A percentile compares a stretch with the other conserved stretches of the same genome.
Evolutionary conservation across 225 moss, liverwort and hornwort genomes (phyloP).

Genomic region (Anthoceros angustus): DNA sequence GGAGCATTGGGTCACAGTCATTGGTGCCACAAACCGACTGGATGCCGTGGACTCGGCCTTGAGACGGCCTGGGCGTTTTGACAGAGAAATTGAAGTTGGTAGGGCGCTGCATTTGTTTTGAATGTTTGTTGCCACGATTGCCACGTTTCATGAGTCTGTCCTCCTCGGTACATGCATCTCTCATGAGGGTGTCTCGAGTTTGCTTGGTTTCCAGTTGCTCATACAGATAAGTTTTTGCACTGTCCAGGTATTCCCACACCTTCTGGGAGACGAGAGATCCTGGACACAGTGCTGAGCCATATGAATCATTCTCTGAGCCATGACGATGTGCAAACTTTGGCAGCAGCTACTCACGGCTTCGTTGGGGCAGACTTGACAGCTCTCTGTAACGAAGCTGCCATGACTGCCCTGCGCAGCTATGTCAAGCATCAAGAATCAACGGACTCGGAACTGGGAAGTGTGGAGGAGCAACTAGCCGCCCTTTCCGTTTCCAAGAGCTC

Average conservation of each 20-base stretch:
- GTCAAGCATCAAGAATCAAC: conserved; percentile 10
- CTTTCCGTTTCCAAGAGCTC: not conserved
- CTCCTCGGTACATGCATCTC: conserved; percentile 4
- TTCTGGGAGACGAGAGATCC: conserved; percentile 58
- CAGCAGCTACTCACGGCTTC: conserved; percentile 85
- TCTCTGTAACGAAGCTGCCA: conserved; percentile 92
- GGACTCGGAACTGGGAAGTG: conserved; percentile 9
- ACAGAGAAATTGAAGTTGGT: conserved; percentile 94
- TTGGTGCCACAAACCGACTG: conserved; percentile 84
- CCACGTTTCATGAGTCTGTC: not conserved
- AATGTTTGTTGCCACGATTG: not conserved
- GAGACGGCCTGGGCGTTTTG: conserved; percentile 87
- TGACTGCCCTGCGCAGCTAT: conserved; percentile 58
- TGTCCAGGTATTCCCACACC: conserved; percentile 77
- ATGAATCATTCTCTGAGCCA: conserved; percentile 47
- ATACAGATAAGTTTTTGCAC: not conserved
- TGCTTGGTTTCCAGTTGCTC: not conserved
- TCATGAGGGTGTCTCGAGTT: conserved; percentile 5
- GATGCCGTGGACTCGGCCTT: conserved; percentile 89
- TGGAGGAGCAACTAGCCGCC: not conserved
- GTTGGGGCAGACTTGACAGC: conserved; percentile 86
- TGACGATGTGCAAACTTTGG: conserved; percentile 49
- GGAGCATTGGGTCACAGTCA: conserved; percentile 42
- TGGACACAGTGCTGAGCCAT: conserved; percentile 39
- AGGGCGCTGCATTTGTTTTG: not conserved